Evolutionary conservation across 1,284 basidiomycete species (phyloP).

Genomic region (Fomitopsis palustris): DNA sequence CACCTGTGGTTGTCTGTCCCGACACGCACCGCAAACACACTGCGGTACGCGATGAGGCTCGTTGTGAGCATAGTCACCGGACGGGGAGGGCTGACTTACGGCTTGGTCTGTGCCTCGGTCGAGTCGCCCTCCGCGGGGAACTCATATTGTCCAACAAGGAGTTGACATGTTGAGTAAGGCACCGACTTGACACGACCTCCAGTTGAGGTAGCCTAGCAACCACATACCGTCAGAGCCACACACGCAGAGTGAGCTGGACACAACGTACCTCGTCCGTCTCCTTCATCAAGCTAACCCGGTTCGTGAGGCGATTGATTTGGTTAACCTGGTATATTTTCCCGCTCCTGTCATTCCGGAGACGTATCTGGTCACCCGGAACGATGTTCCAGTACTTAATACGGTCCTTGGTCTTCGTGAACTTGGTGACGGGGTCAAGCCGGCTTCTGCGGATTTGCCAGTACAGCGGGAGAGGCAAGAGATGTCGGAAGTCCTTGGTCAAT

Average conservation of each 20-base stretch:
- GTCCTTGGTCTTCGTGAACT: conserved; percentile 58
- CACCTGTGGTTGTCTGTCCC: conserved; percentile 57
- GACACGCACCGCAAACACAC: conserved; percentile 73
- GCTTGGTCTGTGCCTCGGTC: conserved; percentile 36
- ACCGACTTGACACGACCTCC: conserved; percentile 40
- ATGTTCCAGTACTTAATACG: conserved; percentile 84
- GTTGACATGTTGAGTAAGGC: conserved; percentile 75
- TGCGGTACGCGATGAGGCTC: conserved; percentile 23
- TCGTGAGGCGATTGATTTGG: conserved; percentile 68
- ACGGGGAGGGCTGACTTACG: conserved; percentile 34
- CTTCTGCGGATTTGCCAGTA: conserved; percentile 30
- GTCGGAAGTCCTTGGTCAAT: conserved; percentile 46
- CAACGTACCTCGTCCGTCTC: conserved; percentile 39
- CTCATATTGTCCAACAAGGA: conserved; percentile 65
- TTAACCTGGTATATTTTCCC: conserved; percentile 63
- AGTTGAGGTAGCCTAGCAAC: no score
- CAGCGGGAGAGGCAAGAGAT: conserved; percentile 55
- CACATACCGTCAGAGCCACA: not conserved
- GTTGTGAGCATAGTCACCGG: not conserved
- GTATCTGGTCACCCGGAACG: conserved; percentile 77
- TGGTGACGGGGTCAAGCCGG: conserved; percentile 34
- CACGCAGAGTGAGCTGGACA: not conserved
- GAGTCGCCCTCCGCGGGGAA: conserved; percentile 46
- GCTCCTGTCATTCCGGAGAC: conserved; percentile 60
- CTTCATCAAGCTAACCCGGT: conserved; percentile 66